These are phyloP conservation scores for Phyllosticta citriasiana DNA, from an alignment of 2,329 filamentous ascomycete genomes.

Conservation along the genomic window DNA sequence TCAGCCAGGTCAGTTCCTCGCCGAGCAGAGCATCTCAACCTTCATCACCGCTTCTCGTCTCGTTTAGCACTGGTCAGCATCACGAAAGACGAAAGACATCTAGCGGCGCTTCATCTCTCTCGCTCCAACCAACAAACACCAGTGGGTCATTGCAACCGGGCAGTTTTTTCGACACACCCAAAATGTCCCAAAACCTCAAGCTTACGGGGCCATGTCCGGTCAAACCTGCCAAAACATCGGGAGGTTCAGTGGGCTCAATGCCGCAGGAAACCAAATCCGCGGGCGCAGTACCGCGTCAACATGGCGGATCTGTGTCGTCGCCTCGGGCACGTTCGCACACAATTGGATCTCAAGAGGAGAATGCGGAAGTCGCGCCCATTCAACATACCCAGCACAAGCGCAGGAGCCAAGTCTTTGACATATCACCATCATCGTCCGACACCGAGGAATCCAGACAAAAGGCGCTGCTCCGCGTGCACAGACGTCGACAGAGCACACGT, in stretches of 20 bases:
- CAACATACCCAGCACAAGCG: conserved; percentile 65
- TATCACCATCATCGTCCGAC: conserved; percentile 94
- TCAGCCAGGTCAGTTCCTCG: conserved; percentile 73
- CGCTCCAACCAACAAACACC: conserved; percentile 58
- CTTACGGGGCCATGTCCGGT: conserved; percentile 44
- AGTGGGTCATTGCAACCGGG: conserved; percentile 55
- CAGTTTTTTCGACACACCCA: conserved; percentile 61
- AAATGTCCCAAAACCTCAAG: conserved; percentile 43
- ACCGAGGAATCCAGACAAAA: conserved; percentile 92
- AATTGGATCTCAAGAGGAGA: conserved; percentile 87
- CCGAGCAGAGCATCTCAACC: conserved; percentile 77
- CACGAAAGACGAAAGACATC: conserved; percentile 85
- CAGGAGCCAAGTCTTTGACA: conserved; percentile 87
- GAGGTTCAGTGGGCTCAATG: conserved; percentile 33
- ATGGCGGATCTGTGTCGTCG: conserved; percentile 33
- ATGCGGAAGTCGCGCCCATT: conserved; percentile 35
- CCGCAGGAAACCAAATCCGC: conserved; percentile 25
- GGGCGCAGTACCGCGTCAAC: conserved; percentile 24
- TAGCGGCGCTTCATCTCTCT: conserved; percentile 74
- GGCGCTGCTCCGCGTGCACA: conserved; percentile 80
- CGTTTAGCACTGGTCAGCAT: conserved; percentile 79
- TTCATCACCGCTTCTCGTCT: conserved; percentile 87
- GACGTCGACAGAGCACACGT: conserved; percentile 89
- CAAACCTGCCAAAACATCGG: conserved; percentile 35
- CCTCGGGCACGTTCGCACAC: conserved; percentile 75